Evolutionary conservation across 1,139 yeast genomes (phyloP).

Genomic region (Saccharomyces hybrid): DNA sequence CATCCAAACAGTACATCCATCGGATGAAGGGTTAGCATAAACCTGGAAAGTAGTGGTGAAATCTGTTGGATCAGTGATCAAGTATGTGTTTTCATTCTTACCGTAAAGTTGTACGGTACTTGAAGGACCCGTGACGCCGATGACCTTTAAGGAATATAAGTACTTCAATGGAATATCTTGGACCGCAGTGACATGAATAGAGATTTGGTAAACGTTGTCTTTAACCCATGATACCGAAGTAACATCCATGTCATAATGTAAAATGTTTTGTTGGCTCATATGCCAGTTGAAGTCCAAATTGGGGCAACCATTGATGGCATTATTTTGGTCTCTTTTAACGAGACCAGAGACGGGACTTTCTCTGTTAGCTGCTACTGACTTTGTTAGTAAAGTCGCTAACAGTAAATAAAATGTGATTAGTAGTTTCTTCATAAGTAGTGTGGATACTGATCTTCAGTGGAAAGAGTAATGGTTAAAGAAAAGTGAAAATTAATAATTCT

Average conservation of each 20-base stretch:
- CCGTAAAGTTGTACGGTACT: conserved; percentile 23
- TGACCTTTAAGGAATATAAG: conserved; percentile 26
- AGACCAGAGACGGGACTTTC: neutral
- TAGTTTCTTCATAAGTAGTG: neutral
- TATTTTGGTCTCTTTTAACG: neutral
- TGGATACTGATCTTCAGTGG: neutral
- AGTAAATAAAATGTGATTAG: neutral
- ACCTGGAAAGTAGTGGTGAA: conserved; percentile 28
- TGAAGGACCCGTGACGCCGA: conserved; percentile 24
- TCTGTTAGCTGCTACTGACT: neutral
- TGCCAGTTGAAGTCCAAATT: conserved; percentile 19
- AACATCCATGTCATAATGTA: conserved; percentile 21
- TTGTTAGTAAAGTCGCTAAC: neutral
- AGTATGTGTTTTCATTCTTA: conserved; percentile 15
- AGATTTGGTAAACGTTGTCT: conserved; percentile 22
- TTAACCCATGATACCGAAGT: conserved; percentile 9
- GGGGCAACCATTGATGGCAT: conserved; percentile 18
- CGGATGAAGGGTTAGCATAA: conserved; percentile 11
- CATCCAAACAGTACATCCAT: conserved; percentile 17
- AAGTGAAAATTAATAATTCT: too few species aligned
- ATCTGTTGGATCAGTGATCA: conserved; percentile 24
- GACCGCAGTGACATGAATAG: conserved; percentile 25
- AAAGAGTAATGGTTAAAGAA: neutral
- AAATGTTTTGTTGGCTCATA: conserved; percentile 8
- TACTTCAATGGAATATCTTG: conserved; percentile 18